Conservation (phyloP, 345 rosid genomes). For the Syzygium oleosum region DNA sequence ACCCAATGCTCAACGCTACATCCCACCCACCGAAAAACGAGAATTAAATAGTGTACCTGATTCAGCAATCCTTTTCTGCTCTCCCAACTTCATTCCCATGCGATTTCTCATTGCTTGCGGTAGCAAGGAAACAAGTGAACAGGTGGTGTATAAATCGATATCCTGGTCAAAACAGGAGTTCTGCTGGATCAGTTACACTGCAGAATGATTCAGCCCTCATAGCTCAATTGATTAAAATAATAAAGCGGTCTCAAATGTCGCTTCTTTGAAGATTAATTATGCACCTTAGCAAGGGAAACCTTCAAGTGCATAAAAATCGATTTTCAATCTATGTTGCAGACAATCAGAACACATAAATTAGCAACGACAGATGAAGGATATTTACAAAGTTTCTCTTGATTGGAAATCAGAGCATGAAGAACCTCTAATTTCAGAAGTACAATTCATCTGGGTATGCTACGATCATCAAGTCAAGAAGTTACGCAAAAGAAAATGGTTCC, state of each 20-base stretch:
- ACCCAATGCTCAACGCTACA: neutral
- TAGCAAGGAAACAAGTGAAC: constrained; percentile 48
- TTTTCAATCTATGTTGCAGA: neutral
- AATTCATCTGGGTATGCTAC: neutral
- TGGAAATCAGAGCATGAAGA: neutral
- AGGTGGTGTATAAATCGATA: constrained; percentile 36
- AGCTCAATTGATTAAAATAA: neutral
- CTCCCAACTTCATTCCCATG: constrained; percentile 55
- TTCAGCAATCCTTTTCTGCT: constrained; percentile 28
- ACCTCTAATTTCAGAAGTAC: neutral
- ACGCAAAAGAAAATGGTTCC: neutral
- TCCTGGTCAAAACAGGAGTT: constrained; percentile 32
- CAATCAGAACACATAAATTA: neutral
- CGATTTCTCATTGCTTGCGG: constrained; percentile 50
- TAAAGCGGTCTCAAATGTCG: neutral
- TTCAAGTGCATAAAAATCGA: neutral
- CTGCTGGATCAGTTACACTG: neutral
- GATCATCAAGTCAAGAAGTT: neutral
- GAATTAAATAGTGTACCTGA: constrained; percentile 32
- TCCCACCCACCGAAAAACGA: neutral
- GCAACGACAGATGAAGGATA: neutral
- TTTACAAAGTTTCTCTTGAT: neutral
- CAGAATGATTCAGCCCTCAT: neutral
- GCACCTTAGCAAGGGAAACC: neutral
- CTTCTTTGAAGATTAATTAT: neutral